Evolutionary conservation across 257 asterid species (phyloP), one percentile per base, ranked within the genome.

Genomic region (Jacaranda copaia): DNA sequence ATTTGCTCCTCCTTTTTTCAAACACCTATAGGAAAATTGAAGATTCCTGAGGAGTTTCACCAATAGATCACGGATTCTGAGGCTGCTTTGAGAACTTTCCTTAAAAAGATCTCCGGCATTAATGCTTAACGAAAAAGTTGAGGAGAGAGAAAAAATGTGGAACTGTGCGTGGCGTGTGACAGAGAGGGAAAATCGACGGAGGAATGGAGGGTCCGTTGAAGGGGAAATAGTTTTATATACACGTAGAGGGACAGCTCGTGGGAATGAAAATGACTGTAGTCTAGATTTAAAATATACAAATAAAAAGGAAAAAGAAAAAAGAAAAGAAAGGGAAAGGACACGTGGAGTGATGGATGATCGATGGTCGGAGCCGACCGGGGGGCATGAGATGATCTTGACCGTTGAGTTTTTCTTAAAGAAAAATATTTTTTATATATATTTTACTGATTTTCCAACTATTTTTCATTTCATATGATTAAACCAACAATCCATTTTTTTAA

Each of bases 151-250:
- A 3, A 38, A 42, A 15, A 11, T 55, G 66, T 56, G 72, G 77
- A 51, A 61, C 45, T 78, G 68, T 72, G 73, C 46, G 81, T 57
- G 5, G 56, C 64, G 74, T 53, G 81, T 59, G 85, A 57, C 53
- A 77, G 81, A 72, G 79, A 68, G 68, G 77, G 81, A 55, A 80
- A 74, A 75, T 74, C 58, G 79, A 81, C 57, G 51, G 53, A 14
- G 52, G 46, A 74, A 53, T 40, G 49, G 71, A 77, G 73, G 58
- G 65, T 38, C 75, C 20, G 62, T 32, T 57, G 13, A 77, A 60
- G 68, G 80, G 67, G 49, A 67, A 20, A 64, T 39, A 18, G 15
- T 66, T 45, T 53, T 9, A 62, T 35, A 64, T 42, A 11, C 18
- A 45, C 36, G 72, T 40, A 40, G 46, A 64, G 57, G 68, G 18